phyloP scores from a whole-genome alignment of 176 grass and related monocot species.

The Dendrocalamus sinicus region DNA sequence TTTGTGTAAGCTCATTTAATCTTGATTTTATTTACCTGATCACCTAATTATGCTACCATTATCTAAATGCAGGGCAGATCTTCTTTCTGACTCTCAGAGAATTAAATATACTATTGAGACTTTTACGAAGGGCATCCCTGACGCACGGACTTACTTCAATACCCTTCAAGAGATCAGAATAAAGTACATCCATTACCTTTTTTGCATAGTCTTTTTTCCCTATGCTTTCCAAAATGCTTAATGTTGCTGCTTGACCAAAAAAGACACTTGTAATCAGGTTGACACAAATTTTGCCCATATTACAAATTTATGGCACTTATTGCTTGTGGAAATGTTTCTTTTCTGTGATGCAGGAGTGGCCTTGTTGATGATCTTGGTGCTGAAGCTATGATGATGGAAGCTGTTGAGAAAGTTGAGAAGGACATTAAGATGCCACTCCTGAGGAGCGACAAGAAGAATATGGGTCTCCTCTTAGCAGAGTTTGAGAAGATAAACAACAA shows the following conservation, averaged over 20 bases:
- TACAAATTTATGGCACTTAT: not conserved
- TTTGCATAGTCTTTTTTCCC: not conserved
- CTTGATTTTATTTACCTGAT: constrained; percentile 7
- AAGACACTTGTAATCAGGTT: not conserved
- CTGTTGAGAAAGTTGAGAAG: constrained; percentile 91
- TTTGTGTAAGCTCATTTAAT: constrained; percentile 16
- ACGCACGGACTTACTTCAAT: constrained; percentile 85
- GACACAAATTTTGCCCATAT: not conserved
- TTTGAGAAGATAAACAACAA: constrained; percentile 94
- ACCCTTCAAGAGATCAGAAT: constrained; percentile 80
- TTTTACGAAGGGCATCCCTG: constrained; percentile 80
- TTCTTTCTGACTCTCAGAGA: constrained; percentile 75
- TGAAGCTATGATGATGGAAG: constrained; percentile 88
- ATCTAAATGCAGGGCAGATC: constrained; percentile 72
- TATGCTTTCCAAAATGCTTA: constrained; percentile 1
- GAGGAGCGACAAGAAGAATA: constrained; percentile 94
- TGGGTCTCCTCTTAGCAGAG: constrained; percentile 72
- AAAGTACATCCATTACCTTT: constrained; percentile 59
- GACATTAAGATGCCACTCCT: constrained; percentile 94
- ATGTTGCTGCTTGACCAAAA: not conserved
- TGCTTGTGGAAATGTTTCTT: constrained; percentile 16
- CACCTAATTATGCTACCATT: constrained; percentile 20
- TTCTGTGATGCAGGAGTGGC: constrained; percentile 63
- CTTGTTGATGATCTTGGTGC: constrained; percentile 73
- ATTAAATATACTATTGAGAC: constrained; percentile 80